A percentile compares a stretch with the other conserved stretches of the same genome.
phyloP scores from a whole-genome alignment of 2,329 filamentous ascomycete genomes.

The Fusarium metavorans region DNA sequence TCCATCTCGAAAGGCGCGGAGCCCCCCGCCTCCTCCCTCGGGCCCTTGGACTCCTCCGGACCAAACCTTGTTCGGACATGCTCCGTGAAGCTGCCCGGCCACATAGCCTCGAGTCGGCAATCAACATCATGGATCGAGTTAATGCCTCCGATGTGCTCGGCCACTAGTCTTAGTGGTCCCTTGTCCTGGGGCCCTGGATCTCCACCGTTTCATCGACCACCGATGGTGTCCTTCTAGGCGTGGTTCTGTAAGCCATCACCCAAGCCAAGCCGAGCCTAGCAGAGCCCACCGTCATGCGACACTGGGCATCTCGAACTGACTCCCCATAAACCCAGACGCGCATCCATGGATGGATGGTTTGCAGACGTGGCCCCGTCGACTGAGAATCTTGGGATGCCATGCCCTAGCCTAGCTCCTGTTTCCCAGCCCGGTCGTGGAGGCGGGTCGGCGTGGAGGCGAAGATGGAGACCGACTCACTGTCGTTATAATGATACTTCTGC shows the following conservation, averaged over 20 bases:
- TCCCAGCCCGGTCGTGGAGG: constrained; percentile 24
- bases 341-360: background rate
- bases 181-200: constrained; percentile 14
- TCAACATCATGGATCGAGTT: constrained; percentile 29
- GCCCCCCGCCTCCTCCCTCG: constrained; percentile 1
- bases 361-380: constrained; percentile 15
- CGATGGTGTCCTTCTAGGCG: constrained; percentile 27
- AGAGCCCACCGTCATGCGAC: constrained; percentile 38
- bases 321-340: constrained; percentile 13
- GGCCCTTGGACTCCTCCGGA: background rate
- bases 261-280: constrained; percentile 28
- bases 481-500: constrained; percentile 37
- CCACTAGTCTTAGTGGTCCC: constrained; percentile 20
- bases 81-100: constrained; percentile 26
- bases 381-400: constrained; percentile 16
- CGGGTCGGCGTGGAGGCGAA: constrained; percentile 36
- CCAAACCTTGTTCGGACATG: constrained; percentile 28
- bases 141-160: constrained; percentile 34
- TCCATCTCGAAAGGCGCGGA: constrained; percentile 22
- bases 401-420: constrained; percentile 15
- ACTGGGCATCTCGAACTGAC: constrained; percentile 8
- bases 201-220: constrained; percentile 17
- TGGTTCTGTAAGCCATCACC: constrained; percentile 32
- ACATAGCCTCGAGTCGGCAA: constrained; percentile 32
- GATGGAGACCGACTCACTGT: constrained; percentile 13